These are phyloP conservation scores for Phytopythium kandeliae DNA, from an alignment of 352 stramenopile species.

Conservation along the genomic window DNA sequence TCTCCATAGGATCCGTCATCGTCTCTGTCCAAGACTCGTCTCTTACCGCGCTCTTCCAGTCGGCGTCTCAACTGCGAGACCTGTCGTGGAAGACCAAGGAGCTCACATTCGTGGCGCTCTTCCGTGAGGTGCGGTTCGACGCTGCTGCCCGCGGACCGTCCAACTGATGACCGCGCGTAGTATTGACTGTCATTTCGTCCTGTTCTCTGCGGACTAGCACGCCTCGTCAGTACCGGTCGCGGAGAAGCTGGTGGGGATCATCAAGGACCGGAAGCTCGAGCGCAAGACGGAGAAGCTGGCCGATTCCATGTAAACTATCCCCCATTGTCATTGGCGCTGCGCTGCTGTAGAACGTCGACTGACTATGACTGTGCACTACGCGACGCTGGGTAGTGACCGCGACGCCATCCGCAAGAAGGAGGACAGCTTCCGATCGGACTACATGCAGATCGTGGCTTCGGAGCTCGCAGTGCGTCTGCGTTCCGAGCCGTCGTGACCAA, in stretches of 20 bases:
- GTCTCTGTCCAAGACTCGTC: too few relatives aligned
- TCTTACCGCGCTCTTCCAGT: conserved; percentile 14
- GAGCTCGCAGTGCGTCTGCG: conserved; percentile 36
- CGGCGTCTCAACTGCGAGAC: conserved; percentile 34
- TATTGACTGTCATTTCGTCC: background rate
- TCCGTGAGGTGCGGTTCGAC: conserved; percentile 30
- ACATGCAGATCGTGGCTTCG: conserved; percentile 42
- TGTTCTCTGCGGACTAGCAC: conserved; percentile 20
- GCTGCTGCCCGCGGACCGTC: too few relatives aligned
- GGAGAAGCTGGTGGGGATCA: conserved; percentile 23
- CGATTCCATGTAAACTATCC: conserved; percentile 10
- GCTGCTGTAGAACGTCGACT: background rate
- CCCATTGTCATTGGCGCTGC: background rate
- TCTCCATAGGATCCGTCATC: background rate
- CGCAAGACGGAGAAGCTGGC: conserved; percentile 47
- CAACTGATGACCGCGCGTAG: too few relatives aligned
- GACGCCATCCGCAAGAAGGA: conserved; percentile 39
- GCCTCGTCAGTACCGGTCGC: conserved; percentile 28
- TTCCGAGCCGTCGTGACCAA: background rate
- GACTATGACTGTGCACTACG: background rate
- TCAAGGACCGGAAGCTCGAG: conserved; percentile 31
- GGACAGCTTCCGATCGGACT: conserved; percentile 46
- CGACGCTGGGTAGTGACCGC: conserved; percentile 22
- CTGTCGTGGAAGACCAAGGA: conserved; percentile 47
- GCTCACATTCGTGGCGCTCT: conserved; percentile 34